Evolutionary conservation across 129 eudicot species (phyloP), one percentile per base, ranked within the genome.

Genomic region (Lactuca sativa): DNA sequence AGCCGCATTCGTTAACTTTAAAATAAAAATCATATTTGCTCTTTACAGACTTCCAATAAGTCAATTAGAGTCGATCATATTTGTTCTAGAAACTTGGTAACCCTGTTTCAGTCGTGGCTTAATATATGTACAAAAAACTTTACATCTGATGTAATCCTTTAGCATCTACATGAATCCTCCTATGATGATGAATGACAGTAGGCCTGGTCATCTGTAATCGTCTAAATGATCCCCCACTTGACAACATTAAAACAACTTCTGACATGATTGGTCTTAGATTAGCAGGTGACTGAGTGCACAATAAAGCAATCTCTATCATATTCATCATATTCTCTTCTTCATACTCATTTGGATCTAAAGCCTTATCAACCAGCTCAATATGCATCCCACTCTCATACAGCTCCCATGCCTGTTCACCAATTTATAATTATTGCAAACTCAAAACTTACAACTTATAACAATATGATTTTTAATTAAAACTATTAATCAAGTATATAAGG

Each of bases 241-340:
- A 64, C 67, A 89, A 78, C 85, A 79, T 70, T 9, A 83, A 74
- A 34, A 76, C 61, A 21, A 86, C 76, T 74, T 89, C 96, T 1
- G 92, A 81, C 96, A 89, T 89, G 12, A 77, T 77, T 59, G 96
- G 96, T 53, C 96, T 83, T 41, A 71, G 44, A 54, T 84, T 40
- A 17, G 74, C 81, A 0, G 84, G 84, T 37, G 90, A 74, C 48
- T 88, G 89, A n/a, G 87, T 85, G 78, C 96, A 85, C 60, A 76
- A 30, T 65, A 88, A 53, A 40, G 86, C 95, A 11, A 85, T 81
- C 57, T 85, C 91, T 15, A 85, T 78, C 17, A 83, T 64, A 65
- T 76, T 82, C 79, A 57, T 85, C 77, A 81, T 77, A 10, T 78
- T 69, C 51, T 81, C 83, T 47, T 69, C 75, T n/a, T 59, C 59